Conservation (phyloP, 768 basidiomycete genomes). For the Tricholoma sp. region DNA sequence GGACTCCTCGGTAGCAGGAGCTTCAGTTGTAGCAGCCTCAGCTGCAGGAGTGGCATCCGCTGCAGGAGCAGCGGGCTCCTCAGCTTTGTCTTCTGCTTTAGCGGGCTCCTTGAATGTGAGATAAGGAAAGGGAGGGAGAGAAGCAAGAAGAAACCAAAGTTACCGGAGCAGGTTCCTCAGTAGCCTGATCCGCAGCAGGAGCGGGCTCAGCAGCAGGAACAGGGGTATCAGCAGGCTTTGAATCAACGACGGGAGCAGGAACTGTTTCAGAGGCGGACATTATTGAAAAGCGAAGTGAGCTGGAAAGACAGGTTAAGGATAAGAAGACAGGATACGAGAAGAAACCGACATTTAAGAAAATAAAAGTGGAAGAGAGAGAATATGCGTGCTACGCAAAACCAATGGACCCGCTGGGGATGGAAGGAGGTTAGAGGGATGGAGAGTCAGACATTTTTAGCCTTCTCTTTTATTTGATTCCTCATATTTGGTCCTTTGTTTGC, state of each 20-base stretch:
- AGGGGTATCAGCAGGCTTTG: conserved; percentile 42
- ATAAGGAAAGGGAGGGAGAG: not conserved
- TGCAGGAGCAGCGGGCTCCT: conserved; percentile 17
- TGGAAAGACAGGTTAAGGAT: conserved; percentile 20
- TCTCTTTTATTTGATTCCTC: conserved; percentile 39
- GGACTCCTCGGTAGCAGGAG: conserved; percentile 24
- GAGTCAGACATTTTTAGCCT: conserved; percentile 32
- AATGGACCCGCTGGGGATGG: conserved; percentile 46
- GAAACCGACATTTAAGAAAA: conserved; percentile 43
- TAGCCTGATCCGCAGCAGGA: conserved; percentile 53
- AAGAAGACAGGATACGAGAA: conserved; percentile 9
- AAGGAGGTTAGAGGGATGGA: conserved; percentile 55
- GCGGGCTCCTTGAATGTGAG: conserved; percentile 18
- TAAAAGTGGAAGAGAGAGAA: conserved; percentile 56
- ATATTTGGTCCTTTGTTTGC: conserved; percentile 41
- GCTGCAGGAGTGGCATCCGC: conserved; percentile 14
- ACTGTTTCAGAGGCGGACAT: conserved; percentile 76
- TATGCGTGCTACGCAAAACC: conserved; percentile 50
- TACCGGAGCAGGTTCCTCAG: conserved; percentile 26
- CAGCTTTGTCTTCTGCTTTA: conserved; percentile 37
- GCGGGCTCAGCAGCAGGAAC: conserved; percentile 31
- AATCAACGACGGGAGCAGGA: conserved; percentile 48
- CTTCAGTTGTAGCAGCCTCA: conserved; percentile 16
- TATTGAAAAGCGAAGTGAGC: conserved; percentile 62
- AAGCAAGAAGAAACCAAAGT: conserved; percentile 1